Evolutionary conservation across 225 moss, liverwort and hornwort species (phyloP).

Genomic region (Thuidium tamariscinum): DNA sequence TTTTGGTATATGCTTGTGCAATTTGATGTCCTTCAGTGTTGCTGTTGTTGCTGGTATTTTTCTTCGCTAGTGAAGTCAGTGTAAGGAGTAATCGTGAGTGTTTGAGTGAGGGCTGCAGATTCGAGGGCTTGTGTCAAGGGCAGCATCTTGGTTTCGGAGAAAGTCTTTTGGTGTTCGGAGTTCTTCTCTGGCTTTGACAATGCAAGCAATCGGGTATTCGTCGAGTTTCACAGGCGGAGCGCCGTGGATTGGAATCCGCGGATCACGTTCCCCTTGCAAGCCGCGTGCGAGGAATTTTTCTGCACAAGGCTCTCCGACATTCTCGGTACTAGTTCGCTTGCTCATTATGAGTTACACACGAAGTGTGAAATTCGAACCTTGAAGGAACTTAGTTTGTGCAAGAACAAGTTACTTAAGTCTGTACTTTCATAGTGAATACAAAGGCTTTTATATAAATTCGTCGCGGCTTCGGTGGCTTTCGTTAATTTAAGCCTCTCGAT

Average conservation of each 20-base stretch:
- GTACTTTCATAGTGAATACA: background rate
- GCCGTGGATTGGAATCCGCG: conserved; percentile 6
- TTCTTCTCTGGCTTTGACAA: background rate
- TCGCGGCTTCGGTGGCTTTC: no score
- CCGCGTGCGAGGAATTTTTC: background rate
- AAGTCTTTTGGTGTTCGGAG: background rate
- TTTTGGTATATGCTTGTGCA: background rate
- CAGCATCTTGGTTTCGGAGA: background rate
- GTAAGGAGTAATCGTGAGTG: background rate
- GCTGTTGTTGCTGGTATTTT: background rate
- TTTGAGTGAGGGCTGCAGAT: background rate
- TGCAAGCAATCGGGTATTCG: conserved; percentile 18
- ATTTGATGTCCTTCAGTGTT: background rate
- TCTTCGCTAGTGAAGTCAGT: background rate
- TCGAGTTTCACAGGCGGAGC: conserved; percentile 15
- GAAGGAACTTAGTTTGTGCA: background rate
- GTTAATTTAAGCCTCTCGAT: background rate
- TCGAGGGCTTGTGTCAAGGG: background rate
- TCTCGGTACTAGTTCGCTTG: background rate
- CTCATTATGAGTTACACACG: background rate
- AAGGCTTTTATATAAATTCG: background rate
- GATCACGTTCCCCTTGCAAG: background rate
- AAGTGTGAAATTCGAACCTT: background rate
- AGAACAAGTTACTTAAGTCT: background rate
- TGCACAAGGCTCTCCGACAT: background rate